Evolutionary conservation across 1,139 yeast genomes (phyloP).

Genomic region (Debaryomycetaceae sp.): DNA sequence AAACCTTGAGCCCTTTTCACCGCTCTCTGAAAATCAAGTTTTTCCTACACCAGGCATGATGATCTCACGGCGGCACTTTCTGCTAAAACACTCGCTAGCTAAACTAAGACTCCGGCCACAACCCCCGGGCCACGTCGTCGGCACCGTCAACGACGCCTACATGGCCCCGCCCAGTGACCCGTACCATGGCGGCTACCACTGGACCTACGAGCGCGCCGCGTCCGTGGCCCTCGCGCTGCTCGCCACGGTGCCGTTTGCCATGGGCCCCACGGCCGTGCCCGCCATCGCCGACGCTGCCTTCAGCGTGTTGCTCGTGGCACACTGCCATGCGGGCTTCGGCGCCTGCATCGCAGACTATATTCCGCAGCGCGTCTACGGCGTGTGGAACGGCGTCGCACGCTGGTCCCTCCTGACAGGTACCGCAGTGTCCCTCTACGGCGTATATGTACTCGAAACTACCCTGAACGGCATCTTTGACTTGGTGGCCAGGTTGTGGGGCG

Average conservation of each 20-base stretch:
- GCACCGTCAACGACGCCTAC: slow-evolving; percentile 75
- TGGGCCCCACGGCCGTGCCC: slow-evolving; percentile 40
- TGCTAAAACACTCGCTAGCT: no score
- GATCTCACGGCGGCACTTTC: no score
- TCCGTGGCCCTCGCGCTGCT: slow-evolving; percentile 69
- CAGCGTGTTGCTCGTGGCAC: slow-evolving; percentile 54
- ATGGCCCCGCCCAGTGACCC: slow-evolving; percentile 49
- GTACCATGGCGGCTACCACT: slow-evolving; percentile 77
- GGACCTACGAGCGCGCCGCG: slow-evolving; percentile 71
- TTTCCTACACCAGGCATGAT: no score
- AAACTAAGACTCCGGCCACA: slow-evolving; percentile 43
- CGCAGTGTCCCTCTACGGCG: slow-evolving; percentile 63
- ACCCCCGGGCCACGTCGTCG: slow-evolving; percentile 61
- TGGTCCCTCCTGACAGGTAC: slow-evolving; percentile 62
- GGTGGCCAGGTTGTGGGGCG: slow-evolving; percentile 33
- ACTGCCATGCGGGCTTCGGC: slow-evolving; percentile 72
- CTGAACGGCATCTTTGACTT: slow-evolving; percentile 50
- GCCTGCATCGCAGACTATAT: slow-evolving; percentile 85
- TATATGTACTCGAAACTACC: slow-evolving; percentile 68
- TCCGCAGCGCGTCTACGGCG: slow-evolving; percentile 74
- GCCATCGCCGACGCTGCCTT: slow-evolving; percentile 67
- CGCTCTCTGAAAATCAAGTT: no score
- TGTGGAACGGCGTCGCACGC: slow-evolving; percentile 55
- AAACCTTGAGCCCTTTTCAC: no score
- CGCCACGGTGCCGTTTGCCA: slow-evolving; percentile 55